These are phyloP conservation scores for Penicillium sp. DNA, from an alignment of 2,329 filamentous ascomycete genomes.

Conservation along the genomic window DNA sequence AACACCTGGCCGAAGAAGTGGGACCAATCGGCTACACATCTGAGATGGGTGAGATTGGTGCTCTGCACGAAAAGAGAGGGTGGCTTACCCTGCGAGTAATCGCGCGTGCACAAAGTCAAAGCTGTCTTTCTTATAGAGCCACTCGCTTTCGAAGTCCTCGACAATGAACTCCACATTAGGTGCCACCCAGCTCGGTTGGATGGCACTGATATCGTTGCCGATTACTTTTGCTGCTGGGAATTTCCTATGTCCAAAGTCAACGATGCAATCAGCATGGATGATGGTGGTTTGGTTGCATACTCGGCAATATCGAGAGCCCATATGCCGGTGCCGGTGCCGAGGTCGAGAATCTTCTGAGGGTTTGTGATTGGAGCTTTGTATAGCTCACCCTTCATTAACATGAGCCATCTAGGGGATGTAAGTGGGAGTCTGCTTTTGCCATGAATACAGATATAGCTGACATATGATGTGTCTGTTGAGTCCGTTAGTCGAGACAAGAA, in stretches of 20 bases:
- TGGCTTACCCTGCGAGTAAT: constrained; percentile 19
- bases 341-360: constrained; percentile 9
- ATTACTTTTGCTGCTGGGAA: constrained; percentile 43
- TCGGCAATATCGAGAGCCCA: constrained; percentile 31
- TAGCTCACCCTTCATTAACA: constrained; percentile 7
- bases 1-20: constrained; percentile 7
- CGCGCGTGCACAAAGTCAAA: constrained; percentile 36
- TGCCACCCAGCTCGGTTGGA: constrained; percentile 45
- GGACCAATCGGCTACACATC: constrained; percentile 13
- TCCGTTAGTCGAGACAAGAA: not conserved
- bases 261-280: not conserved
- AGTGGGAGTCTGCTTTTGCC: not conserved
- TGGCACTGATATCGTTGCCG: constrained; percentile 51
- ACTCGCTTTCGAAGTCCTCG: constrained; percentile 30
- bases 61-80: not conserved
- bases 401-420: constrained; percentile 4
- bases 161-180: constrained; percentile 32
- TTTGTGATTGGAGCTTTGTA: constrained; percentile 7
- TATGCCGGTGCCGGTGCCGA: constrained; percentile 17
- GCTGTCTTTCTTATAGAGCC: constrained; percentile 22
- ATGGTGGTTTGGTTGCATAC: constrained; percentile 18
- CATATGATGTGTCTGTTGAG: constrained; percentile 2
- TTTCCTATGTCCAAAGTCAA: not conserved
- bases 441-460: not conserved
- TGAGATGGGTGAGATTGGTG: constrained; percentile 7